A percentile compares a stretch with the other conserved stretches of the same genome.
Conservation (phyloP, 495 filamentous ascomycete species). For the Penicillium longicatenatum region DNA sequence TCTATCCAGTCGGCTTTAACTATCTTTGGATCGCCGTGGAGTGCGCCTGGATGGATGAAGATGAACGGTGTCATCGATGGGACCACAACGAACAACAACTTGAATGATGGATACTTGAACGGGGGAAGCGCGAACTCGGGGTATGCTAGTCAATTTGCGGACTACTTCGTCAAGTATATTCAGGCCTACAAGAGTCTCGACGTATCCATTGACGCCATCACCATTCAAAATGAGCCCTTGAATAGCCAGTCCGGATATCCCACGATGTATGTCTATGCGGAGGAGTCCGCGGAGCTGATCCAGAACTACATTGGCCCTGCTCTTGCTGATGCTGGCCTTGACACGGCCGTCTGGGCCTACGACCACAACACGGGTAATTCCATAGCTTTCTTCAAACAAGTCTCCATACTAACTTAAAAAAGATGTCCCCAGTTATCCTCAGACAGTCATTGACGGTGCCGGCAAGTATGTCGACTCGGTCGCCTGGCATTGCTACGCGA, state of each 20-base stretch:
- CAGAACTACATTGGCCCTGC: conserved; percentile 53
- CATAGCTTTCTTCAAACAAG: neutral
- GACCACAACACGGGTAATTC: conserved; percentile 57
- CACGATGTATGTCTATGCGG: conserved; percentile 54
- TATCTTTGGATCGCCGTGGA: conserved; percentile 56
- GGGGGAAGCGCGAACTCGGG: conserved; percentile 25
- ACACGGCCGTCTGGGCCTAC: conserved; percentile 54
- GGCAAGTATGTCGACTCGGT: conserved; percentile 46
- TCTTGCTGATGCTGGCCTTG: conserved; percentile 39
- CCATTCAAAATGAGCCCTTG: conserved; percentile 59
- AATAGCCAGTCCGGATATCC: conserved; percentile 55
- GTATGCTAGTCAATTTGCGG: conserved; percentile 47
- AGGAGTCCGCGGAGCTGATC: conserved; percentile 50
- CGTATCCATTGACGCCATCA: conserved; percentile 53
- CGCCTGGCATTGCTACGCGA: conserved; percentile 60
- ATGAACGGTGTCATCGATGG: conserved; percentile 51
- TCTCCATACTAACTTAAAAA: conserved; percentile 15
- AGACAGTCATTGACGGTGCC: conserved; percentile 48
- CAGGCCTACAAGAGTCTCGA: conserved; percentile 49
- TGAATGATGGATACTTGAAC: conserved; percentile 44
- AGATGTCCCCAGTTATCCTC: conserved; percentile 45
- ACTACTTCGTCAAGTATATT: conserved; percentile 61
- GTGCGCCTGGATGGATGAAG: conserved; percentile 61
- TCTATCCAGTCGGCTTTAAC: conserved; percentile 41
- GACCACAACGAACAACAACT: conserved; percentile 49